These are phyloP conservation scores for Antrodiella citrinella DNA, from an alignment of 768 basidiomycete species.

Conservation along the genomic window DNA sequence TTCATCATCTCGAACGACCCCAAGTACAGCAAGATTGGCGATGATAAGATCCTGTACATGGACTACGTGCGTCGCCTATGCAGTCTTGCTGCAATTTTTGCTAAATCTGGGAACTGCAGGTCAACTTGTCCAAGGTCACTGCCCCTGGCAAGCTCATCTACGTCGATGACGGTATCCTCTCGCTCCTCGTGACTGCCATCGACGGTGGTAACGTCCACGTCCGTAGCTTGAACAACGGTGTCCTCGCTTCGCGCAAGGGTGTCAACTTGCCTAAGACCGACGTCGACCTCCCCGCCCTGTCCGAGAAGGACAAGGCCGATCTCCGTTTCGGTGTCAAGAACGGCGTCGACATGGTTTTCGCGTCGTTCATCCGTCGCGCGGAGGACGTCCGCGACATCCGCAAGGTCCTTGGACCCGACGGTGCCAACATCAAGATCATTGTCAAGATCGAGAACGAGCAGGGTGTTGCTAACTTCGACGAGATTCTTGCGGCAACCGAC, in stretches of 20 bases:
- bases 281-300: conserved; percentile 95
- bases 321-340: conserved; percentile 93
- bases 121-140: conserved; percentile 92
- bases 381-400: conserved; percentile 94
- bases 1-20: conserved; percentile 84
- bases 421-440: conserved; percentile 95
- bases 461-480: conserved; percentile 98
- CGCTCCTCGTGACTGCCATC: conserved; percentile 85
- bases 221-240: conserved; percentile 85
- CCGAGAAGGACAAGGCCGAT: conserved; percentile 97
- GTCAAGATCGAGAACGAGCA: conserved; percentile 99
- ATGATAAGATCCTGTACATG: conserved; percentile 80
- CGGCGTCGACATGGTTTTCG: conserved; percentile 98
- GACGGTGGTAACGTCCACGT: conserved; percentile 78
- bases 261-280: conserved; percentile 98
- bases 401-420: conserved; percentile 87
- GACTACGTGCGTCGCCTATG: conserved; percentile 84
- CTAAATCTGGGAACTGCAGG: conserved; percentile 31
- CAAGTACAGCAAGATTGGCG: conserved; percentile 69
- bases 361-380: conserved; percentile 94
- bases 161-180: conserved; percentile 93
- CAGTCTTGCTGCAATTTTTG: neutral
- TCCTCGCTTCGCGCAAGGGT: conserved; percentile 93
- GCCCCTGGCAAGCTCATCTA: conserved; percentile 96
- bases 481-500: conserved; percentile 90